A percentile compares a stretch with the other conserved stretches of the same genome.
Evolutionary conservation across 2,329 filamentous ascomycete genomes (phyloP).

Genomic region (Fusarium nelsonii): DNA sequence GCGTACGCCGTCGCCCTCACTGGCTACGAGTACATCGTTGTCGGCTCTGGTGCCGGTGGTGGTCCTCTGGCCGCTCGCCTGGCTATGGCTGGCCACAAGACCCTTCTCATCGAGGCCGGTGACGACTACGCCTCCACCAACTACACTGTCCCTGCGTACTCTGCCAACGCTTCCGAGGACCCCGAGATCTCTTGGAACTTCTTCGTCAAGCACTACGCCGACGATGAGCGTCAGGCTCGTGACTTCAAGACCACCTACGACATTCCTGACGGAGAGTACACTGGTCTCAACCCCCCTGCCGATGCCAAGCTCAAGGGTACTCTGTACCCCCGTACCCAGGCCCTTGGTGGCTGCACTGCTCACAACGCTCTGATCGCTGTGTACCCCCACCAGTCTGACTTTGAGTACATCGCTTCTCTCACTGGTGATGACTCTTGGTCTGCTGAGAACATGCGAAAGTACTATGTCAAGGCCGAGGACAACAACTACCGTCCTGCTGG

Average conservation of each 20-base stretch:
- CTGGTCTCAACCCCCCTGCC: conserved; percentile 56
- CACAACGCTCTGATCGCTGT: conserved; percentile 72
- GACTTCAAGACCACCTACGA: conserved; percentile 71
- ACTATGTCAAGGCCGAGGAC: conserved; percentile 68
- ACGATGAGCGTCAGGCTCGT: conserved; percentile 63
- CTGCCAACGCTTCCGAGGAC: conserved; percentile 67
- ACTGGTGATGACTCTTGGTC: conserved; percentile 72
- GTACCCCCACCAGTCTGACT: conserved; percentile 70
- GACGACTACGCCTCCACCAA: conserved; percentile 66
- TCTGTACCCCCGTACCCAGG: conserved; percentile 61
- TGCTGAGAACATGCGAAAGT: conserved; percentile 69
- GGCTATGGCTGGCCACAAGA: conserved; percentile 69
- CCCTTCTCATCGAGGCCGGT: conserved; percentile 72
- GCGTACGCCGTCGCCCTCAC: conserved; percentile 37
- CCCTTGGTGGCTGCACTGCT: conserved; percentile 64
- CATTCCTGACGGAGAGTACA: conserved; percentile 65
- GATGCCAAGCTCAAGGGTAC: conserved; percentile 58
- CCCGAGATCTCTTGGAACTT: conserved; percentile 71
- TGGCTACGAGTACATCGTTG: conserved; percentile 68
- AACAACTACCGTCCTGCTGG: conserved; percentile 58
- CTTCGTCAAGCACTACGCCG: conserved; percentile 71
- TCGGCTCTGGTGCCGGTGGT: conserved; percentile 72
- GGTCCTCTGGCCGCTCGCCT: conserved; percentile 69
- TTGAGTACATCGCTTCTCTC: conserved; percentile 66
- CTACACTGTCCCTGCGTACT: conserved; percentile 67